Evolutionary conservation across 495 filamentous ascomycete genomes (phyloP).

Genomic region (Evansstolkia leycettana): DNA sequence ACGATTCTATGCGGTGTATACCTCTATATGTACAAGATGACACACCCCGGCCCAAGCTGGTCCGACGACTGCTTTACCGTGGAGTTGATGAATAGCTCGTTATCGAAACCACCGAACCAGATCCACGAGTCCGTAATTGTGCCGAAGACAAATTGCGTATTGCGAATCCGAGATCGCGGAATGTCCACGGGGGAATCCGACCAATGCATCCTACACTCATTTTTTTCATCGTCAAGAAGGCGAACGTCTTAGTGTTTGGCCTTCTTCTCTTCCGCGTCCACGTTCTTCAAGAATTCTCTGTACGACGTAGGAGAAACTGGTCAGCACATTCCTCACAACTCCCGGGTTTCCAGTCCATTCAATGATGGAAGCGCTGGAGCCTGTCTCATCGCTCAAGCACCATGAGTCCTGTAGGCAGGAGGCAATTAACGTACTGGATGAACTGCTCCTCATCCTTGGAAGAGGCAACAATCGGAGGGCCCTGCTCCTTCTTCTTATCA

Average conservation of each 20-base stretch:
- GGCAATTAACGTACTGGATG: slow-evolving; percentile 63
- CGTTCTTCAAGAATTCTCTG: slow-evolving; percentile 71
- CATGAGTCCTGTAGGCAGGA: no score
- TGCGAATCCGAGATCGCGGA: not conserved
- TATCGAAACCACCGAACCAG: no score
- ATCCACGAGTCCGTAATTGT: not conserved
- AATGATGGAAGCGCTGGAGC: no score
- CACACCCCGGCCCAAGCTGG: no score
- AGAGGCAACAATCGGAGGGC: slow-evolving; percentile 74
- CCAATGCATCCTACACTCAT: slow-evolving; percentile 4
- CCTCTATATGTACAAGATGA: slow-evolving; percentile 29
- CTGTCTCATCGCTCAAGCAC: no score
- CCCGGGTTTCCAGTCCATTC: not conserved
- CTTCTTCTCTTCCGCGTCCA: slow-evolving; percentile 58
- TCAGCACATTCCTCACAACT: slow-evolving; percentile 1
- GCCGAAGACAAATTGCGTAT: no score
- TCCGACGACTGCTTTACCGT: slow-evolving; percentile 8
- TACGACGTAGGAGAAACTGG: not conserved
- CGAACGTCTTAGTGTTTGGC: slow-evolving; percentile 42
- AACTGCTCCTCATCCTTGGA: slow-evolving; percentile 94
- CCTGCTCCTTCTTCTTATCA: slow-evolving; percentile 41
- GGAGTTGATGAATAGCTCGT: slow-evolving; percentile 4
- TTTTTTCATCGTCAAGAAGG: slow-evolving; percentile 3
- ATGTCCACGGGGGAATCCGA: slow-evolving; percentile 1
- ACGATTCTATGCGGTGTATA: slow-evolving; percentile 29